Evolutionary conservation across 176 grass and related monocot species (phyloP), one percentile per base, ranked within the genome.

Genomic region (Alopecurus myosuroides): DNA sequence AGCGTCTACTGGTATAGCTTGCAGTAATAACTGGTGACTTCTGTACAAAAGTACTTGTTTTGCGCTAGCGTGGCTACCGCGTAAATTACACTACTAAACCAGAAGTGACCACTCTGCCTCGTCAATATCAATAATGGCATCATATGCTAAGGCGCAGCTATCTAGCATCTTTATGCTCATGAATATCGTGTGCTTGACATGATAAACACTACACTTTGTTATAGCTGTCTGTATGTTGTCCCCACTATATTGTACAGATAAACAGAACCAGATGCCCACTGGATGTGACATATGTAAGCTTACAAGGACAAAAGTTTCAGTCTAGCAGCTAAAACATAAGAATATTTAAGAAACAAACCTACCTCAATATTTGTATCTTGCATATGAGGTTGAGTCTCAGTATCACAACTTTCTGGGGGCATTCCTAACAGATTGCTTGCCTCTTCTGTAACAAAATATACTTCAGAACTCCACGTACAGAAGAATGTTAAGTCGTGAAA

Each of bases 281-380:
- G n/a, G 64, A 83, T 78, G 40, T 67, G 51, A 74, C 46, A 67
- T n/a, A 39, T 81, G 74, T 45, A 80, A 85, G 49, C 57, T 29
- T 49, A 39, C 7, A 49, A 65, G 64, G 19, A 58, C 39, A 81
- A 29, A 10, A 67, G 37, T 11, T 73, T 36, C 56, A 51, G 35
- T 19, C 57, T 70, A 86, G 26, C 52, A 52, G 79, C 63, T 70
- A 84, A 51, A 76, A 55, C 6, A 20, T 33, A 63, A 77, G 9
- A 65, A 62, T 82, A n/a, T 51, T 60, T 13, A 67, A 73, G 31
- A 78, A 79, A 72, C 55, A 82, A 87, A 67, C 19, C 64, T 74
- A 93, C 91, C 88, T 90, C 88, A 51, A 42, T 65, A 51, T 87
- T 67, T 74, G 31, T 42, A 68, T 90, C 85, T 78, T 71, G 66